These are phyloP conservation scores for Beauveria brongniartii DNA, from an alignment of 2,329 filamentous ascomycete species.

Conservation along the genomic window DNA sequence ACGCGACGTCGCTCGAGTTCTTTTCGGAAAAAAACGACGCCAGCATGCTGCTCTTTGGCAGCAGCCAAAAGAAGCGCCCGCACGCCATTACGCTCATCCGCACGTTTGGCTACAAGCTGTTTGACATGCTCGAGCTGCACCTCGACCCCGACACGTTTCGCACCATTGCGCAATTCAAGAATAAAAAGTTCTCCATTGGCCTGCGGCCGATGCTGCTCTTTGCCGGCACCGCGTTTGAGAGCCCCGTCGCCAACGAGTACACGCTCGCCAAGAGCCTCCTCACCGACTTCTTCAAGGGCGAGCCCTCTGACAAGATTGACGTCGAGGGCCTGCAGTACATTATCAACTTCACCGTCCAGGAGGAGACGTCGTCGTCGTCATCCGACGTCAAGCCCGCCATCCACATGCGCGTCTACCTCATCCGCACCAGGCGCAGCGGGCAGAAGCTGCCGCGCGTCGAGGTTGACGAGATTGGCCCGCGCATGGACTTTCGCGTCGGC, in stretches of 20 bases:
- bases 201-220: constrained; percentile 89
- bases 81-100: constrained; percentile 78
- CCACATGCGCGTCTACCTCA: constrained; percentile 72
- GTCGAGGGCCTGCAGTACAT: constrained; percentile 93
- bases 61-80: constrained; percentile 88
- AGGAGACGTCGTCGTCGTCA: constrained; percentile 35
- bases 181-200: constrained; percentile 66
- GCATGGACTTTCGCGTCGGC: constrained; percentile 85
- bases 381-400: constrained; percentile 45
- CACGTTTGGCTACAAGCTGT: constrained; percentile 75
- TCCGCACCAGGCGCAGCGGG: constrained; percentile 77
- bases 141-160: constrained; percentile 68
- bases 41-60: constrained; percentile 74
- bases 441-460: constrained; percentile 85
- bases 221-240: constrained; percentile 79
- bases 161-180: constrained; percentile 67
- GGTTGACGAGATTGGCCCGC: constrained; percentile 88
- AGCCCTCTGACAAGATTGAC: constrained; percentile 70
- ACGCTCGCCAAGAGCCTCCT: constrained; percentile 82
- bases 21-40: constrained; percentile 95
- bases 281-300: constrained; percentile 82
- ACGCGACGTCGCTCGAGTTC: constrained; percentile 81
- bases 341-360: constrained; percentile 70
- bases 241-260: constrained; percentile 69
- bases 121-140: constrained; percentile 91